Evolutionary conservation across 2,329 filamentous ascomycete species (phyloP), one percentile per base, ranked within the genome.

Genomic region (Kalmusia sp.): DNA sequence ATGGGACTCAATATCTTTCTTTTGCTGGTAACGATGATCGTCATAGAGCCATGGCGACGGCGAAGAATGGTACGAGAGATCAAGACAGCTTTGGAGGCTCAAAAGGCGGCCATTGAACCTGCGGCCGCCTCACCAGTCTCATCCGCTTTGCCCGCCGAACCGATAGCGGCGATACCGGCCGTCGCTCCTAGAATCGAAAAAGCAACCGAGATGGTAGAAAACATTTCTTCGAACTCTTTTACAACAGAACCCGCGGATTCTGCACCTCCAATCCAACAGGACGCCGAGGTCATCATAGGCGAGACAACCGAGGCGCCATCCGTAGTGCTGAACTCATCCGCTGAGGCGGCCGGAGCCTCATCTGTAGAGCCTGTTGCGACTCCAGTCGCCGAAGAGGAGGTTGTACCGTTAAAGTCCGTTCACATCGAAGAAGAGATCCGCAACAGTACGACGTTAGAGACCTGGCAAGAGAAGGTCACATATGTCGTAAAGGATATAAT

Each of bases 1-100:
- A 99, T 99, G 95, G 93, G 93, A 21, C 85, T 98, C 68, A 99
- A 99, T 71, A 90, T 98, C 27, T 73, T 98, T 56, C 77, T 99
- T 40, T 91, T 99, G 70, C 76, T 99, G 48, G 82, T 93, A 15
- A 87, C 96, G 64, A 88, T 97, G 76, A 88, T 96, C 63, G 86
- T 95, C 17, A 88, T 96, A 56, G 93, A 99, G 81, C 95, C 95
- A 3, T 98, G 93, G 92, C 87, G 92, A 63, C 82, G 95, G 64
- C 82, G 80, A 68, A 82, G 92, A 65, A 84, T 99, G 57, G 91
- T 98, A 52, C 86, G 83, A 62, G 93, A 92, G 74, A 88, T 92
- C 51, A 73, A 72, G 52, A 62, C 48, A 15, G 59, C 69, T 2
- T 44, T 76, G 24, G 72, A 75, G 46, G 67, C 68, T 14, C 71